Base-by-base conservation (phyloP, 2,329 filamentous ascomycete species). In the Neonectria magnoliae region DNA sequence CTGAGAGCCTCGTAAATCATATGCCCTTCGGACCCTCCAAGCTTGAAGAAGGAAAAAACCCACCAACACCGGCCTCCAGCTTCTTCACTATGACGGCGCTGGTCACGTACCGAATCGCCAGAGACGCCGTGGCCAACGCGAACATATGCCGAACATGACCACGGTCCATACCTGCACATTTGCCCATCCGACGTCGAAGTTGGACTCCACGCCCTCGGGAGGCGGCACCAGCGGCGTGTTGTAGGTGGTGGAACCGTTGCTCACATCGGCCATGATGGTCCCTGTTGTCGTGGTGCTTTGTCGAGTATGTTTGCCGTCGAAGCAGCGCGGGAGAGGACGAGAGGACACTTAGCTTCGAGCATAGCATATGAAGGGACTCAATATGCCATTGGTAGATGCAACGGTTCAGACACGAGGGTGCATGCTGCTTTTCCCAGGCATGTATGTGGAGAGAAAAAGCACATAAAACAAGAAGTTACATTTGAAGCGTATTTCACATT, bases 51-150 rank as follows among this genome's bases (percentile, higher is more conserved):
- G 13, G 14, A 2, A 16, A n/a, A 4, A n/a, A 51, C 62, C 11
- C 29, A 61, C 62, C 41, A 3, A 61, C 42, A 13, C 62, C 63
- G 4, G 51, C 11, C n/a, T 65, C 63, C 18, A 47, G 57, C 33
- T 53, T 31, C 36, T 44, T 44, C 11, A 62, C 29, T 13, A 65
- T 22, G 2, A 50, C 2, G 2, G 38, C 42, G 16, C 58, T 58
- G 13, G 50, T 62, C 8, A 58, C 27, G 18, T 58, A 62, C 6
- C 58, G 63, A 22, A 62, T 38, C 4, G 31, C 42, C 48, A 65
- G 52, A 7, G 59, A 62, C 4, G 54, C 10, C 2, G 63, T 57
- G 7, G 63, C 58, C 31, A 65, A 45, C 8, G 33, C 27, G 20
- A 58, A 65, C 1, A 50, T 65, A 65, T 36, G 5, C 53, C 36